Evolutionary conservation across 2,329 filamentous ascomycete species (phyloP), one percentile per base, ranked within the genome.

Genomic region (Beauveria varroae): DNA sequence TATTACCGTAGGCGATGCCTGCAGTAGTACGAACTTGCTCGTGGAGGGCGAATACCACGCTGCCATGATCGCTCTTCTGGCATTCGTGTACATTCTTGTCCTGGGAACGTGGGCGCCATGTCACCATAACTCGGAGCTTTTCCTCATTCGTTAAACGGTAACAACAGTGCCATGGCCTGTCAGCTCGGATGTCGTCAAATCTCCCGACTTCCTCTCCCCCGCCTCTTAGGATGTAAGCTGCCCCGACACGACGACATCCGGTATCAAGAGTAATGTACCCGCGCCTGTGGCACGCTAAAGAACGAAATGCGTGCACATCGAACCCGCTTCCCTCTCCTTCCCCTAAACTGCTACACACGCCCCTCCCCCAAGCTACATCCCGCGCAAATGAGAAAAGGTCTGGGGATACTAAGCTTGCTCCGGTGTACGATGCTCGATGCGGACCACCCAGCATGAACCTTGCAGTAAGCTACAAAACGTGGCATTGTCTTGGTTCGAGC

Each of bases 11-110:
- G 56, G 47, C 56, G 56, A 59, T 59, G 20, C 34, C 56, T 59
- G 56, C 56, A 51, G 34, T 51, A 59, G 30, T 34, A 12, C 30
- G 47, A 12, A 9, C 34, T 18, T 28, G 20, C 9, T 30, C n/a
- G 16, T 59, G 34, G 56, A 59, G 56, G 56, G 56, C 43, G 56
- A 59, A 59, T 59, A 40, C 46, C 34, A 59, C 56, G 37, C 56
- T 59, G 56, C 56, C 56, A 51, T 51, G 47, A 52, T 59, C 56
- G 34, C 56, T 41, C 18, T n/a, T 22, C 37, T 59, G 56, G 56
- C 56, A 43, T 52, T 34, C 37, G 16, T 4, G 4, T 18, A 43
- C 22, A 2, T 16, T 6, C n/a, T 22, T 56, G 53, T 46, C 53
- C 26, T 44, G 20, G 3, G 14, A 41, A 54, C 51, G 51, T 54